phyloP scores from a whole-genome alignment of 768 basidiomycete species.

The Paxillus ammoniavirescens region DNA sequence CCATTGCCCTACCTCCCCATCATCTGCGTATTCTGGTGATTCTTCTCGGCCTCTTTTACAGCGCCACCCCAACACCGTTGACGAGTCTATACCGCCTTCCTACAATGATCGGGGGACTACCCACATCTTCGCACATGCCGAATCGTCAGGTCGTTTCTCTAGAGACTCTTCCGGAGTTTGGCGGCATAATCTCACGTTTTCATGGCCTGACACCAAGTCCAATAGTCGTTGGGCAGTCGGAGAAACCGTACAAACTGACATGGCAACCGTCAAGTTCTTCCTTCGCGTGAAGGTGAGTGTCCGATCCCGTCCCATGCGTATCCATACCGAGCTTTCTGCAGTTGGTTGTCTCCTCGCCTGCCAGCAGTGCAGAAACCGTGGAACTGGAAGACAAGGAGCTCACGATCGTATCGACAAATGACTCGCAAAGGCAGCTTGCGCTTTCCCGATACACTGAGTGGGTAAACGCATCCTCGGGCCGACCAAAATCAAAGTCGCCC shows the following conservation, averaged over 20 bases:
- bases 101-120: constrained; percentile 35
- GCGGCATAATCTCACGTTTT: constrained; percentile 63
- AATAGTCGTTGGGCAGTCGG: constrained; percentile 77
- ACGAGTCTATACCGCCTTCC: constrained; percentile 11
- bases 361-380: constrained; percentile 57
- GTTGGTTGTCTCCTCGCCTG: constrained; percentile 44
- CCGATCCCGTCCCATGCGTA: constrained; percentile 10
- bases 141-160: constrained; percentile 58
- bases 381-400: constrained; percentile 72
- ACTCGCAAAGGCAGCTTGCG: constrained; percentile 64
- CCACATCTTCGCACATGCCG: constrained; percentile 53
- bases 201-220: constrained; percentile 70
- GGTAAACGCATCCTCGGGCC: constrained; percentile 24
- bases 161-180: constrained; percentile 57
- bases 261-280: constrained; percentile 68
- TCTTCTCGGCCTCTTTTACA: constrained; percentile 27
- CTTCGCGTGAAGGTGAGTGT: constrained; percentile 62
- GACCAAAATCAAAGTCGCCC: constrained; percentile 60
- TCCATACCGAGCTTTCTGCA: constrained; percentile 23
- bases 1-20: constrained; percentile 14
- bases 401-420: constrained; percentile 65
- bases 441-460: constrained; percentile 56
- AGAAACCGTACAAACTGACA: constrained; percentile 66
- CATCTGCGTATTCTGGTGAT: constrained; percentile 23
- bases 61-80: constrained; percentile 11